Evolutionary conservation across 2,329 filamentous ascomycete species (phyloP).

Genomic region (Coleophoma eucalyptorum): DNA sequence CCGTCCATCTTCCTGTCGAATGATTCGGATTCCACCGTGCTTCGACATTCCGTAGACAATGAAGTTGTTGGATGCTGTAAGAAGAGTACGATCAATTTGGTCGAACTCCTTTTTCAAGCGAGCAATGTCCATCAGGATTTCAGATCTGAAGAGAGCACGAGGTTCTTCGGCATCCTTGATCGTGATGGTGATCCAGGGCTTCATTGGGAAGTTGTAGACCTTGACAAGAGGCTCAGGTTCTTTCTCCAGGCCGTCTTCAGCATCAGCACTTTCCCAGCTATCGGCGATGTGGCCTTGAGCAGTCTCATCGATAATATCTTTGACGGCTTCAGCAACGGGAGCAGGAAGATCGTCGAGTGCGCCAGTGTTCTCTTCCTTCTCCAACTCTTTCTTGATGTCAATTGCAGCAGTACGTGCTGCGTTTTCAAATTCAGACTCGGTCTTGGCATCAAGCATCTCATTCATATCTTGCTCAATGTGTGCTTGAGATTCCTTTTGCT

Average conservation of each 20-base stretch:
- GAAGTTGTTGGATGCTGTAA: slow-evolving; percentile 83
- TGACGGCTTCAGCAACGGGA: slow-evolving; percentile 50
- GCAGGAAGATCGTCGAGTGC: slow-evolving; percentile 51
- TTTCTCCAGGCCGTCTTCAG: slow-evolving; percentile 62
- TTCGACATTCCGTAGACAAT: slow-evolving; percentile 95
- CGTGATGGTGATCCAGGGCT: slow-evolving; percentile 88
- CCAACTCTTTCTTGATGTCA: slow-evolving; percentile 49
- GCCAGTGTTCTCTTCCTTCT: slow-evolving; percentile 48
- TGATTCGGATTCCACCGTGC: slow-evolving; percentile 87
- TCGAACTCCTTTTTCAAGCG: slow-evolving; percentile 97
- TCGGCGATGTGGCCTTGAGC: slow-evolving; percentile 62
- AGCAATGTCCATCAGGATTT: slow-evolving; percentile 87
- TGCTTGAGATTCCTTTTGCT: slow-evolving; percentile 41
- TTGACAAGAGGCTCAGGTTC: slow-evolving; percentile 63
- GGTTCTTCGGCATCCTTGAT: slow-evolving; percentile 57
- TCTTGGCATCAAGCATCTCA: slow-evolving; percentile 45
- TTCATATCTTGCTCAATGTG: slow-evolving; percentile 46
- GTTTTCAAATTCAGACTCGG: slow-evolving; percentile 50
- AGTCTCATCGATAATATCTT: slow-evolving; percentile 53
- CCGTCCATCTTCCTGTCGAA: slow-evolving; percentile 88
- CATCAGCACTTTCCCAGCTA: slow-evolving; percentile 86
- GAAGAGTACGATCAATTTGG: slow-evolving; percentile 90
- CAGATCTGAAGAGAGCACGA: slow-evolving; percentile 66
- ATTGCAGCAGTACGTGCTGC: slow-evolving; percentile 42
- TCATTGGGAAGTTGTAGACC: slow-evolving; percentile 96